Conservation (phyloP, 1,284 basidiomycete species). For the Athelia psychrophila region DNA sequence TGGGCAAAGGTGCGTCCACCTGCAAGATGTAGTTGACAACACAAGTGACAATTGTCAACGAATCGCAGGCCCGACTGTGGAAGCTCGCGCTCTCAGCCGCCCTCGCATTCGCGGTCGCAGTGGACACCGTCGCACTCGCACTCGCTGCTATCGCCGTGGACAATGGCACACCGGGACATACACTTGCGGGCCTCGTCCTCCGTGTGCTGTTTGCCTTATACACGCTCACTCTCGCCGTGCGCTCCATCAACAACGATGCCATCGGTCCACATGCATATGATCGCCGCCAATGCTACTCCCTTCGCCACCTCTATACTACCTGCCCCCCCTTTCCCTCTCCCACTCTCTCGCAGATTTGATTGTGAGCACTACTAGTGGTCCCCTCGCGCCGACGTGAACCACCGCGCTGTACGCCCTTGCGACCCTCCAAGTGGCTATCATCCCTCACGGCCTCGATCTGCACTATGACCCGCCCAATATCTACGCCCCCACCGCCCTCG, state of each 20-base stretch:
- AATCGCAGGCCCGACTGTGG: constrained; percentile 1
- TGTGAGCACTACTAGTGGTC: no score
- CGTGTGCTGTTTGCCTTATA: constrained; percentile 63
- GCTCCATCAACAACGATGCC: constrained; percentile 51
- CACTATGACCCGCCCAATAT: constrained; percentile 70
- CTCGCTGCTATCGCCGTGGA: constrained; percentile 41
- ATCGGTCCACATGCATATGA: constrained; percentile 49
- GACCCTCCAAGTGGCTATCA: constrained; percentile 49
- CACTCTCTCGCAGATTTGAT: constrained; percentile 11
- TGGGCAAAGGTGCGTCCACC: constrained; percentile 59
- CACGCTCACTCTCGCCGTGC: constrained; percentile 48
- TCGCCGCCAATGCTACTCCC: constrained; percentile 49
- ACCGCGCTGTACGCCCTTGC: constrained; percentile 54
- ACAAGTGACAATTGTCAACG: not conserved
- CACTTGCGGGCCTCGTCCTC: constrained; percentile 41
- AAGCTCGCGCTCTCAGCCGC: constrained; percentile 15
- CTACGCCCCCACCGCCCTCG: constrained; percentile 64
- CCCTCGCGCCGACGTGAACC: constrained; percentile 46
- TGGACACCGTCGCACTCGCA: constrained; percentile 48
- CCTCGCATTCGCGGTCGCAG: constrained; percentile 39
- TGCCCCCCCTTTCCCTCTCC: constrained; percentile 26
- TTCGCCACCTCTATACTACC: constrained; percentile 61
- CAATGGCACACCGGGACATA: constrained; percentile 16
- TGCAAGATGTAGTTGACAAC: not conserved
- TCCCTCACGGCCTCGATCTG: constrained; percentile 69